Percentiles rank a stretch among this genome's conserved stretches.
Conservation (phyloP, 2,329 filamentous ascomycete genomes). For the Alternaria triticina region DNA sequence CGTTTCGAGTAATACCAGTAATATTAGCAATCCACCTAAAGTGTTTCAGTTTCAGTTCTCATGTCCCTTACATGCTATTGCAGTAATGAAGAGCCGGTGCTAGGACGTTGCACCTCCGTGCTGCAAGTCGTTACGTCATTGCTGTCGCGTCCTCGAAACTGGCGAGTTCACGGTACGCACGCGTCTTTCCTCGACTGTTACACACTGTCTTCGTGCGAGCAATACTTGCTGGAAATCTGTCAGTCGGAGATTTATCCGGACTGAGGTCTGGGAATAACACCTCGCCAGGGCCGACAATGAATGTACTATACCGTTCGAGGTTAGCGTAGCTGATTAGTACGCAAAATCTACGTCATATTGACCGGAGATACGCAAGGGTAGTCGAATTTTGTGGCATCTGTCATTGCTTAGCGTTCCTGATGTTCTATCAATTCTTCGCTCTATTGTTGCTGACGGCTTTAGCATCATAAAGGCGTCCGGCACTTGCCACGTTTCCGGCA, state of each 20-base stretch:
- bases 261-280: conserved; percentile 1
- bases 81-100: background rate
- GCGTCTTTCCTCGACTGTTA: background rate
- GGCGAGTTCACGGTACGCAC: background rate
- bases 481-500: background rate
- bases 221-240: background rate
- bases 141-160: background rate
- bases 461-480: background rate
- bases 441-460: background rate
- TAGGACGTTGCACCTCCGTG: background rate
- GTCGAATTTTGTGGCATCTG: background rate
- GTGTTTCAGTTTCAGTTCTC: background rate
- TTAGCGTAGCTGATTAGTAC: background rate
- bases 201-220: background rate
- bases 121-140: background rate
- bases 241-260: background rate
- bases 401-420: background rate
- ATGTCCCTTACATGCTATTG: background rate
- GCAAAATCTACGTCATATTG: conserved; percentile 3
- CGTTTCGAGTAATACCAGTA: background rate
- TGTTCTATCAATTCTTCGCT: background rate
- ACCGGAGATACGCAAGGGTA: background rate
- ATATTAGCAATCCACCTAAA: background rate
- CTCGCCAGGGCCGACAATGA: background rate
- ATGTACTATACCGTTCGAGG: background rate